Evolutionary conservation across 2,329 filamentous ascomycete genomes (phyloP).

Genomic region (Westerdykella ornata): DNA sequence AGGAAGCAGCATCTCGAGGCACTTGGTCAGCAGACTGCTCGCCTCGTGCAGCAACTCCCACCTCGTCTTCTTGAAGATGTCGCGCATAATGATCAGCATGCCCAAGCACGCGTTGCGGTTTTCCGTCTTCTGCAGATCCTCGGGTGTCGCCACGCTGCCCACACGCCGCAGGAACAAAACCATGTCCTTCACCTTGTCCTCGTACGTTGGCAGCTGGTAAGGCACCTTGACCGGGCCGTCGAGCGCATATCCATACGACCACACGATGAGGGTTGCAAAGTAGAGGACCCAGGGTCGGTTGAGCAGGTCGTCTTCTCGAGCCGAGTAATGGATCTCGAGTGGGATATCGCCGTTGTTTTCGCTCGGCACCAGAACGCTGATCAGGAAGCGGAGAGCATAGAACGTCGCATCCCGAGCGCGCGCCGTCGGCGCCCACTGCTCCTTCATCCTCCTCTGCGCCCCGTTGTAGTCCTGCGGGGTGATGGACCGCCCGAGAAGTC

Average conservation of each 20-base stretch:
- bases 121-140: conserved; percentile 64
- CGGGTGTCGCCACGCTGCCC: conserved; percentile 64
- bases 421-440: conserved; percentile 81
- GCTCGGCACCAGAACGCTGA: conserved; percentile 67
- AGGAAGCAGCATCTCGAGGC: conserved; percentile 56
- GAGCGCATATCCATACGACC: conserved; percentile 87
- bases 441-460: conserved; percentile 76
- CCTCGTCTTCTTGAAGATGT: conserved; percentile 72
- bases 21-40: conserved; percentile 70
- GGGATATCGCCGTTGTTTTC: conserved; percentile 35
- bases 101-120: conserved; percentile 80
- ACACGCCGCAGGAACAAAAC: conserved; percentile 66
- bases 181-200: conserved; percentile 71
- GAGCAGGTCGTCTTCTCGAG: conserved; percentile 79
- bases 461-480: conserved; percentile 72
- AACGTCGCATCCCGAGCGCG: conserved; percentile 85
- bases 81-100: conserved; percentile 71
- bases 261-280: conserved; percentile 84
- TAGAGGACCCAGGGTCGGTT: conserved; percentile 95
- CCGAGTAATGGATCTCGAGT: conserved; percentile 55
- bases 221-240: conserved; percentile 64
- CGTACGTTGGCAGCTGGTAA: conserved; percentile 50
- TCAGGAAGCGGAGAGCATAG: conserved; percentile 83
- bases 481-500: conserved; percentile 78
- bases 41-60: conserved; percentile 93